Conservation (phyloP, 2,329 filamentous ascomycete species). For the Diplodia corticola region DNA sequence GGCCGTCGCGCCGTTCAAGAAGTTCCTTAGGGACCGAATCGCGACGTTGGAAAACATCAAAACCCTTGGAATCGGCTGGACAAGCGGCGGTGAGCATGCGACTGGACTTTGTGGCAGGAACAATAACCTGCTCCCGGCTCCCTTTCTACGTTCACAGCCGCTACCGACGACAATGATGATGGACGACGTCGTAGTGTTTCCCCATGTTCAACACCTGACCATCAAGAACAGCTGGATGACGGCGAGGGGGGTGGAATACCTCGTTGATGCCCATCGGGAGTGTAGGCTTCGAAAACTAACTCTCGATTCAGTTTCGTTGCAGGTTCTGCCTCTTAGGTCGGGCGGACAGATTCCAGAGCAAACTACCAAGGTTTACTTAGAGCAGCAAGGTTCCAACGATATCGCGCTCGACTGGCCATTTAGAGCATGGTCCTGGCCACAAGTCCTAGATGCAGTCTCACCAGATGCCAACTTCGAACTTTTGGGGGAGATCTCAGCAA, state of each 20-base stretch:
- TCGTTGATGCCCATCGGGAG: slow-evolving; percentile 52
- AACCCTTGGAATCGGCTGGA: slow-evolving; percentile 65
- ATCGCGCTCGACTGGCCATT: slow-evolving; percentile 17
- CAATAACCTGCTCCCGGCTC: slow-evolving; percentile 62
- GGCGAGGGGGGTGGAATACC: slow-evolving; percentile 57
- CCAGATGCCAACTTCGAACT: slow-evolving; percentile 49
- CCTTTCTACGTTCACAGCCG: slow-evolving; percentile 47
- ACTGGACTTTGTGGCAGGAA: slow-evolving; percentile 63
- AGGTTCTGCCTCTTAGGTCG: neutral
- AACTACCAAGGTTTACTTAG: neutral
- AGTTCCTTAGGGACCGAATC: slow-evolving; percentile 55
- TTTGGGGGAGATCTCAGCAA: slow-evolving; percentile 41
- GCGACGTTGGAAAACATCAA: slow-evolving; percentile 53
- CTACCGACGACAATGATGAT: slow-evolving; percentile 23
- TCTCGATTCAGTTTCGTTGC: slow-evolving; percentile 60
- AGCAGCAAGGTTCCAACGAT: slow-evolving; percentile 27
- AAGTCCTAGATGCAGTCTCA: slow-evolving; percentile 52
- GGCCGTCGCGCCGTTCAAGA: slow-evolving; percentile 54
- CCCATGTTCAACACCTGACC: slow-evolving; percentile 59
- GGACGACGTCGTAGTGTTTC: slow-evolving; percentile 48
- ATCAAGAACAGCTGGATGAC: slow-evolving; percentile 70
- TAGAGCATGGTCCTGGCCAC: slow-evolving; percentile 52
- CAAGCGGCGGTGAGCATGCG: slow-evolving; percentile 67
- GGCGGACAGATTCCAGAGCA: neutral
- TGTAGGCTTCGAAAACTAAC: slow-evolving; percentile 53